Base-by-base conservation (phyloP, 495 filamentous ascomycete genomes). In the Neurospora tetrasperma region DNA sequence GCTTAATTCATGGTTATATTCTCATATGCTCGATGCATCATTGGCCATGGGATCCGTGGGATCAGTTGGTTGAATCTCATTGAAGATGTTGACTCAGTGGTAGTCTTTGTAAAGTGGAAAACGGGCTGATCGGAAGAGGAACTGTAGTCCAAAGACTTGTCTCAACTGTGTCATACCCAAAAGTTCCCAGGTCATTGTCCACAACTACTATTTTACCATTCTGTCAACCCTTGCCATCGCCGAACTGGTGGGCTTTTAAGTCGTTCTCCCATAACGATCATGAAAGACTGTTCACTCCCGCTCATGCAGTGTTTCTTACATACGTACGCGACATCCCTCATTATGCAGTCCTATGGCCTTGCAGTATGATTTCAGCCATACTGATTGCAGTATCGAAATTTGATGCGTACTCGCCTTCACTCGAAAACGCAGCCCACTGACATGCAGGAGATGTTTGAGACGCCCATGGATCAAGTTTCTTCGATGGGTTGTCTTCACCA, bases 221-320 rank as follows among this genome's bases (percentile, higher is more conserved):
- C 8, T 20, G 3, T 4, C 43, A 9, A 1, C 11, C 5, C 20
- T 12, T 54, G 20, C 20, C 10, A 2, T 54, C 46, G 43, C 20
- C 46, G 20, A 48, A 10, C 12, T 54, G 46, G 12, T 54, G 46
- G 20, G 20, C 46, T 27, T 27, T 54, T 10, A 54, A 54, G 4
- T 4, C 4, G 4, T 12, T 54, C 20, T 54, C 46, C 20, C 46
- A 54, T 27, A 27, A 54, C 4, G n/a, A 54, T 54, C 46, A 54
- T 54, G 12, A 54, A 14, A 54, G 1, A 4, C n/a, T 12, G 16
- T 7, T n/a, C 44, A 48, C 9, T 20, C 8, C 23, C 11, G 44
- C 20, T 10, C 0, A 4, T 4, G 0, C 4, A 11, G 9, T 54
- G 0, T 12, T 23, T 3, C 1, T 20, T 0, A 20, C 20, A 10